phyloP scores from a whole-genome alignment of 495 filamentous ascomycete genomes.

The Podospora pseudoanserina region DNA sequence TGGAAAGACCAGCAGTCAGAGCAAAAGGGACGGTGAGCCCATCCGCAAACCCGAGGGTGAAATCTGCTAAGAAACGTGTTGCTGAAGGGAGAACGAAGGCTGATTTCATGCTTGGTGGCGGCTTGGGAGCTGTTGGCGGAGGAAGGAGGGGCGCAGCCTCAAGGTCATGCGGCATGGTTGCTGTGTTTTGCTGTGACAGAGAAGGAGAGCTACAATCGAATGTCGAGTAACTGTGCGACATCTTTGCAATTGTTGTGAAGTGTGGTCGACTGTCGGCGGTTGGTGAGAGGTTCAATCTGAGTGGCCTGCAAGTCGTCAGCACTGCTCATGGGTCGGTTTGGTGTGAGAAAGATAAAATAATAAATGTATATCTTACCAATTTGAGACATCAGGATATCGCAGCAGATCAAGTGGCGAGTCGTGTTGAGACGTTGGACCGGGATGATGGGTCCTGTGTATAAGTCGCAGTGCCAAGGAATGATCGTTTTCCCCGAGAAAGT shows the following conservation, averaged over 20 bases:
- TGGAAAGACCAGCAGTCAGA: conserved; percentile 55
- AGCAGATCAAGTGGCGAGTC: not conserved
- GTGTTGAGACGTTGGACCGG: not conserved
- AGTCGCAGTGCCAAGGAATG: not conserved
- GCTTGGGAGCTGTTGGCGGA: not conserved
- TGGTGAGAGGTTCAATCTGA: not conserved
- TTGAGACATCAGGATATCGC: not conserved
- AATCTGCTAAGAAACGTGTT: conserved; percentile 28
- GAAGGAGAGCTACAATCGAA: not conserved
- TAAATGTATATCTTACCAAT: not conserved
- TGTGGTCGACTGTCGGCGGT: not conserved
- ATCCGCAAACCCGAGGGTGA: conserved; percentile 56
- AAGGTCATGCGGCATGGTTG: not conserved
- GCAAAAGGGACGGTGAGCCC: conserved; percentile 62
- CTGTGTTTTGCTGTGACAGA: not conserved
- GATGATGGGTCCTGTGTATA: not conserved
- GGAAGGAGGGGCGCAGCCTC: not conserved
- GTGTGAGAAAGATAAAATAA: too few relatives aligned
- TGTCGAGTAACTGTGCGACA: not conserved
- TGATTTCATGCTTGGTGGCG: not conserved
- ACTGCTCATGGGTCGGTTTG: not conserved
- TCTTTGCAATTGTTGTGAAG: not conserved
- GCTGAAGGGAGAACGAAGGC: not conserved
- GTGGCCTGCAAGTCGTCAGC: not conserved
- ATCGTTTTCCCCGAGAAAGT: not conserved